These are phyloP conservation scores for Spizellomyces sp. DNA, from an alignment of 192 early-diverging fungal genomes.

Conservation along the genomic window DNA sequence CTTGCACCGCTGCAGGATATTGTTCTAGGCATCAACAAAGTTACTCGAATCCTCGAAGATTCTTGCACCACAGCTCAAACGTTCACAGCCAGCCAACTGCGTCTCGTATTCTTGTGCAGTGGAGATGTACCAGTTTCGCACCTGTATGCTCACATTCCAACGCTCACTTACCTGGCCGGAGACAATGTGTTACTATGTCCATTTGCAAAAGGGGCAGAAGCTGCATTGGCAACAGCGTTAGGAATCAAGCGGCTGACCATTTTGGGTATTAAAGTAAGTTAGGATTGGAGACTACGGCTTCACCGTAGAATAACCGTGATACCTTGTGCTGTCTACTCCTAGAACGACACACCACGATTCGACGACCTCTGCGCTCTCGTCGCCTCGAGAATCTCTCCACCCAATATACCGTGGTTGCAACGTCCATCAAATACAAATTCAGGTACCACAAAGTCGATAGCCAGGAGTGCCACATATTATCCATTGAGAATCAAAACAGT, in stretches of 20 bases:
- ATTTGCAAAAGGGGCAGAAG: constrained; percentile 35
- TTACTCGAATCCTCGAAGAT: not conserved
- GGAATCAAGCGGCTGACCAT: constrained; percentile 29
- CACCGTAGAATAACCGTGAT: not conserved
- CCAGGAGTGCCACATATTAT: too few relatives aligned
- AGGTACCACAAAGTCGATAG: not conserved
- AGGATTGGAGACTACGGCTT: not conserved
- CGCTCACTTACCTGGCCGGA: constrained; percentile 25
- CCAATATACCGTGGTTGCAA: constrained; percentile 23
- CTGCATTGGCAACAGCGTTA: constrained; percentile 15
- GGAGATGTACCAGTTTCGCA: constrained; percentile 25
- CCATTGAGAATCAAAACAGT: not conserved
- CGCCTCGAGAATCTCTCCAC: constrained; percentile 15
- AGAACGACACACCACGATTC: constrained; percentile 15
- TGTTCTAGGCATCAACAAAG: constrained; percentile 14
- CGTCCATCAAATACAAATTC: not conserved
- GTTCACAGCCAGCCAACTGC: not conserved
- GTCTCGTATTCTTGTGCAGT: constrained; percentile 34
- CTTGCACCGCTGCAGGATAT: constrained; percentile 4
- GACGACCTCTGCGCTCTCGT: constrained; percentile 9
- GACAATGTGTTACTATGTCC: constrained; percentile 13
- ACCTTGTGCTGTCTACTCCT: not conserved
- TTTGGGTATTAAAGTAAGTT: constrained; percentile 33
- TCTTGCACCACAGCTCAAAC: not conserved
- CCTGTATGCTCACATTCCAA: constrained; percentile 40